Conservation (phyloP, 2,329 filamentous ascomycete species). For the Colletotrichum lentis region DNA sequence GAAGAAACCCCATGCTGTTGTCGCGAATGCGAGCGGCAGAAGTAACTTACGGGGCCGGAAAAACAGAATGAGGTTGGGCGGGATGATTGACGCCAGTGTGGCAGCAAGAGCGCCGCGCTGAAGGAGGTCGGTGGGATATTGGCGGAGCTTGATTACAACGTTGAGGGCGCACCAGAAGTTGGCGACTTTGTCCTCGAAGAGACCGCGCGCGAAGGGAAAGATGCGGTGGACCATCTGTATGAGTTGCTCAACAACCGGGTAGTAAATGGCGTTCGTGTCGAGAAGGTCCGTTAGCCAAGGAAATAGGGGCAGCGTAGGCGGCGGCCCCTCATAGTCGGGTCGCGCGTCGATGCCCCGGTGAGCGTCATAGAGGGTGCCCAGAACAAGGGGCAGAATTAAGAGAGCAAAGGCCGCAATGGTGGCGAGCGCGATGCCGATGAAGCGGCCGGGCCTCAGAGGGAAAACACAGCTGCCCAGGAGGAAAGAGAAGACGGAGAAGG, state of each 20-base stretch:
- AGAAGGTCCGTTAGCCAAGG: constrained; percentile 65
- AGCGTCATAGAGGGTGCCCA: constrained; percentile 74
- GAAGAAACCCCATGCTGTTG: constrained; percentile 96
- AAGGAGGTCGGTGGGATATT: constrained; percentile 74
- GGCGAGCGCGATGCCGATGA: constrained; percentile 77
- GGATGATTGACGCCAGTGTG: constrained; percentile 78
- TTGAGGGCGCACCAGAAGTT: constrained; percentile 98
- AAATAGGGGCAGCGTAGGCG: constrained; percentile 70
- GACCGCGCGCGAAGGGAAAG: constrained; percentile 92
- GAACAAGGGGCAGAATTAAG: constrained; percentile 77
- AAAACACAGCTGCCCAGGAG: constrained; percentile 86
- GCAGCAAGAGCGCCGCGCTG: constrained; percentile 78
- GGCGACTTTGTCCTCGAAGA: constrained; percentile 98
- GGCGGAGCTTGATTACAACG: constrained; percentile 84
- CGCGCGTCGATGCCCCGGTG: constrained; percentile 68
- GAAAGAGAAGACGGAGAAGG: constrained; percentile 90
- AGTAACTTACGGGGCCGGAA: constrained; percentile 78
- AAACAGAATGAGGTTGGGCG: constrained; percentile 82
- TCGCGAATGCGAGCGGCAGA: constrained; percentile 80
- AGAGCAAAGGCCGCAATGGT: constrained; percentile 78
- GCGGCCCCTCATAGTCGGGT: constrained; percentile 65
- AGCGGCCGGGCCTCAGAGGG: constrained; percentile 73
- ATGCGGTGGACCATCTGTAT: constrained; percentile 89
- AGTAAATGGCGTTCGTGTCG: constrained; percentile 73
- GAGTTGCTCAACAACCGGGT: constrained; percentile 78